Evolutionary conservation across 2,329 filamentous ascomycete species (phyloP).

Genomic region (Teratosphaeriaceae sp.): DNA sequence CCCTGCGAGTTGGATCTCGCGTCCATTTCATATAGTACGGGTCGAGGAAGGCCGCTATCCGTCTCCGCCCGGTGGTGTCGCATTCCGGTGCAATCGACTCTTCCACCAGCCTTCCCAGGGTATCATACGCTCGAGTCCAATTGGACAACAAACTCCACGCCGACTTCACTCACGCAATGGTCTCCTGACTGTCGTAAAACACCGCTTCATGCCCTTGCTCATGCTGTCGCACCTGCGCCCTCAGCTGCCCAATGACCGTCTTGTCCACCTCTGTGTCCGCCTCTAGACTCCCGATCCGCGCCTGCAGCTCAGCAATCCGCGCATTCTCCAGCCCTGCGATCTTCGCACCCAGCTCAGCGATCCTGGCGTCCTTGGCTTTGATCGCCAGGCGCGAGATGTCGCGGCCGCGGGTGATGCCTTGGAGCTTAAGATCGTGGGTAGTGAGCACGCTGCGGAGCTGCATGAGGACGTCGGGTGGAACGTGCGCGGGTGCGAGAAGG

Average conservation of each 20-base stretch:
- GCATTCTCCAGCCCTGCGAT: slow-evolving; percentile 28
- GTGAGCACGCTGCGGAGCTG: slow-evolving; percentile 44
- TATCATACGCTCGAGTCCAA: no score
- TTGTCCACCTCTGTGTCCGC: slow-evolving; percentile 49
- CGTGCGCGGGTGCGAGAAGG: slow-evolving; percentile 9
- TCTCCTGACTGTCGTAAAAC: slow-evolving; percentile 4
- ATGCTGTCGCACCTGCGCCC: slow-evolving; percentile 14
- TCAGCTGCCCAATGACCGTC: slow-evolving; percentile 28
- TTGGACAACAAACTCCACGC: not conserved
- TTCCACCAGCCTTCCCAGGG: not conserved
- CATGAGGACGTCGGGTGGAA: slow-evolving; percentile 21
- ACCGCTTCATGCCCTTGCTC: not conserved
- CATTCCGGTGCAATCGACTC: no score
- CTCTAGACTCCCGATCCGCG: slow-evolving; percentile 51
- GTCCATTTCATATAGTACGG: no score
- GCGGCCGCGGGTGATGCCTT: slow-evolving; percentile 57
- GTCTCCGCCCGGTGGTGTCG: no score
- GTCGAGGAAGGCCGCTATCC: no score
- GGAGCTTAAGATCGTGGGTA: slow-evolving; percentile 51
- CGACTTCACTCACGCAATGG: slow-evolving; percentile 1
- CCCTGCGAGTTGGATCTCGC: no score
- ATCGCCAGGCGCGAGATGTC: slow-evolving; percentile 59
- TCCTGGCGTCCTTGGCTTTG: slow-evolving; percentile 57
- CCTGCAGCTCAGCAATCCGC: slow-evolving; percentile 53
- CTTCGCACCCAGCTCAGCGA: slow-evolving; percentile 33